Percentiles rank a stretch among this genome's conserved stretches.
Evolutionary conservation across 1,284 basidiomycete species (phyloP).

Genomic region (Cutaneotrichosporon sp.): DNA sequence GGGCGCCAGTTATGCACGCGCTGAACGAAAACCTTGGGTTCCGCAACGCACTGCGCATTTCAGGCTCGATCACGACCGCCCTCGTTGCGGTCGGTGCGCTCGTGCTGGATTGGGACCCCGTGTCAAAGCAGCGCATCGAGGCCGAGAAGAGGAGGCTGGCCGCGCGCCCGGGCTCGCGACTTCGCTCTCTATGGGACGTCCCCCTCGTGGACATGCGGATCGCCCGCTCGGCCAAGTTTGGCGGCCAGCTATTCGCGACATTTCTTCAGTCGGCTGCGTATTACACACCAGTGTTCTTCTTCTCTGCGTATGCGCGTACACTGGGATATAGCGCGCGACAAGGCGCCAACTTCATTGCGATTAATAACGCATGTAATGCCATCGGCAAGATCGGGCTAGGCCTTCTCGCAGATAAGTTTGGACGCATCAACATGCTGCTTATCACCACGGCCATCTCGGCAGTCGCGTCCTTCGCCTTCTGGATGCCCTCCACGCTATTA

Average conservation of each 20-base stretch:
- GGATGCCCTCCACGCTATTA: constrained; percentile 27
- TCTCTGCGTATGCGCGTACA: constrained; percentile 30
- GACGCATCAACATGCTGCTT: constrained; percentile 43
- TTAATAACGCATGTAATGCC: constrained; percentile 33
- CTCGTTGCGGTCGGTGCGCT: constrained; percentile 11
- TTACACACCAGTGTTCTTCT: constrained; percentile 36
- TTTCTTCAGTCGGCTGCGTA: constrained; percentile 29
- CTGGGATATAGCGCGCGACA: constrained; percentile 18
- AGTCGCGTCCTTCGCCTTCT: constrained; percentile 29
- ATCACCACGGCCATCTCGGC: constrained; percentile 31
- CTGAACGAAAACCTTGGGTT: constrained; percentile 25
- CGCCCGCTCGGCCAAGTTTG: constrained; percentile 22
- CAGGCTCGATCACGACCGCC: constrained; percentile 19
- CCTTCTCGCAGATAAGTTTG: constrained; percentile 37
- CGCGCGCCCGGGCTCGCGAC: not conserved
- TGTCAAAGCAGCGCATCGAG: constrained; percentile 17
- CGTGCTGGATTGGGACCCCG: constrained; percentile 30
- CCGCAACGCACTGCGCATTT: constrained; percentile 25
- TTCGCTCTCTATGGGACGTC: constrained; percentile 14
- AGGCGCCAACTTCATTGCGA: constrained; percentile 32
- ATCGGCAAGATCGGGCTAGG: constrained; percentile 44
- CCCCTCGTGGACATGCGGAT: constrained; percentile 31
- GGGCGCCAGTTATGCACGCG: constrained; percentile 26
- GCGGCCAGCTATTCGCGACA: constrained; percentile 21
- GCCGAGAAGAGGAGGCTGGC: constrained; percentile 7